These are phyloP conservation scores for Calonectria pteridis DNA, from an alignment of 2,329 filamentous ascomycete genomes.

Conservation along the genomic window DNA sequence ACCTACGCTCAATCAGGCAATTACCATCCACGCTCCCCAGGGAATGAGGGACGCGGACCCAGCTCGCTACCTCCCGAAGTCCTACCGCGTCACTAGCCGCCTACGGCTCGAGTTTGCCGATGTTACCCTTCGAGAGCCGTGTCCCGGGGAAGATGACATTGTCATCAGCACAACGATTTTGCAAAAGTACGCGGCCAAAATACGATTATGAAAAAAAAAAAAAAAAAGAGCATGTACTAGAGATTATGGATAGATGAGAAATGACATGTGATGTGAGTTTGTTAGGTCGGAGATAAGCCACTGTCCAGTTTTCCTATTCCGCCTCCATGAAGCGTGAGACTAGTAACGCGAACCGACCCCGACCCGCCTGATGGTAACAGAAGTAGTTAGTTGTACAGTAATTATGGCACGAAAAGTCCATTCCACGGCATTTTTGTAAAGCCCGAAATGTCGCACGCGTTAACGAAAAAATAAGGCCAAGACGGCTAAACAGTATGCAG, in stretches of 20 bases:
- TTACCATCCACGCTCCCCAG: neutral
- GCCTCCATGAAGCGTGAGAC: neutral
- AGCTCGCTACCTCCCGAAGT: neutral
- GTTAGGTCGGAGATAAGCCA: neutral
- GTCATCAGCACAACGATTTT: neutral
- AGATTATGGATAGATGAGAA: neutral
- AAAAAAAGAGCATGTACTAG: neutral
- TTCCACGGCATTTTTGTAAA: neutral
- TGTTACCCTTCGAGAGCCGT: neutral
- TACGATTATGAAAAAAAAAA: neutral
- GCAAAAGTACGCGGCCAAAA: neutral
- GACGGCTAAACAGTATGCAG: neutral
- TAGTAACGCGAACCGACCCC: neutral
- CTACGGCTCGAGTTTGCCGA: neutral
- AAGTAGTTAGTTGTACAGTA: neutral
- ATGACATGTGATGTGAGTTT: neutral
- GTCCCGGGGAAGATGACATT: neutral
- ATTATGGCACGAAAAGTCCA: neutral
- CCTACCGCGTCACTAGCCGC: neutral
- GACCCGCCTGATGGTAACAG: neutral
- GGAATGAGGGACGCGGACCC: neutral
- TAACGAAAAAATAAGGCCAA: neutral
- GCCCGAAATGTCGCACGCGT: neutral
- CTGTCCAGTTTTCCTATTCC: neutral
- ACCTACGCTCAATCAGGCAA: neutral